phyloP scores from a whole-genome alignment of 148 eudicot genomes.

The Bassia scoparia region DNA sequence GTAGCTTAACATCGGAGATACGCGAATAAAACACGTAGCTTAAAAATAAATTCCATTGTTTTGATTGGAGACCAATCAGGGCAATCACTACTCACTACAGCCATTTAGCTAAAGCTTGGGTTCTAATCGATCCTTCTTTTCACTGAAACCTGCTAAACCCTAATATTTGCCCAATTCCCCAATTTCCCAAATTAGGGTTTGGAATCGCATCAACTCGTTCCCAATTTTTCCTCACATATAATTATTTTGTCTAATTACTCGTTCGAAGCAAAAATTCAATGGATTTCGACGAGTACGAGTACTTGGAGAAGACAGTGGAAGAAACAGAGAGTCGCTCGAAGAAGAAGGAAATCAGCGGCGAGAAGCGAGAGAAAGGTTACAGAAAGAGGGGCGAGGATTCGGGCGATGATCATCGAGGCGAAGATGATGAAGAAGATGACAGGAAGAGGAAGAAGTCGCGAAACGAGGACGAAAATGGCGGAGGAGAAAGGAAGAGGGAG shows the following conservation, averaged over 20 bases:
- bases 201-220: not conserved
- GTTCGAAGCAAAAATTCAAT: constrained; percentile 20
- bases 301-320: constrained; percentile 74
- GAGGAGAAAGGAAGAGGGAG: constrained; percentile 26
- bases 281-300: constrained; percentile 98
- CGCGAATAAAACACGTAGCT: no score
- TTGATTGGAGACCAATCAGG: no score
- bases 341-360: constrained; percentile 30
- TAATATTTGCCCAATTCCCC: constrained; percentile 7
- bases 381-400: constrained; percentile 43
- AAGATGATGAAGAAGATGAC: constrained; percentile 33
- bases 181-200: constrained; percentile 26
- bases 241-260: not conserved
- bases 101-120: not conserved
- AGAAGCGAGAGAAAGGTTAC: constrained; percentile 49
- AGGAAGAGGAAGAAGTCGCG: constrained; percentile 26
- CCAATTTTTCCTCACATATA: not conserved
- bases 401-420: constrained; percentile 17
- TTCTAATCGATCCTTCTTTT: not conserved
- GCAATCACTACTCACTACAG: not conserved
- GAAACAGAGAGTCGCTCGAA: constrained; percentile 36
- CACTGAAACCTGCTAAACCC: constrained; percentile 26
- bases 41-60: no score
- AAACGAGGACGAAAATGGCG: constrained; percentile 12
- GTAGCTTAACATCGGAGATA: no score